Percentiles rank a stretch among this genome's conserved stretches.
Conservation (phyloP, 73 alveolate genomes). For the Uronychia setigera region DNA sequence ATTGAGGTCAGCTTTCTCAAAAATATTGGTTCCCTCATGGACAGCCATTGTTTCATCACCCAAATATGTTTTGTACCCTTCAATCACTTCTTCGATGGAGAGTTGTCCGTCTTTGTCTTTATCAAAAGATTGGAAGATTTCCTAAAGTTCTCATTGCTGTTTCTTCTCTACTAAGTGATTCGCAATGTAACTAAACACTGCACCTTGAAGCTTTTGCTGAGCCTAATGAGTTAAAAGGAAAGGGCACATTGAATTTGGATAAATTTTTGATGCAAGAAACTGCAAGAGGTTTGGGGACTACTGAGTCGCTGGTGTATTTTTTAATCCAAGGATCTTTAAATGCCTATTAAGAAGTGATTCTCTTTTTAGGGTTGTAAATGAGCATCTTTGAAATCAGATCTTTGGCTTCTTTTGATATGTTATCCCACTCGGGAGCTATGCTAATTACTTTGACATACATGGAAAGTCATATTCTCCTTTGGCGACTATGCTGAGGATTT, state of each 20-base stretch:
- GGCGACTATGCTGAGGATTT: background rate
- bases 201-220: background rate
- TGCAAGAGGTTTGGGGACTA: background rate
- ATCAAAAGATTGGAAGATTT: conserved; percentile 76
- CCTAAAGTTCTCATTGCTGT: conserved; percentile 68
- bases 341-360: background rate
- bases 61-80: conserved; percentile 40
- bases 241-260: background rate
- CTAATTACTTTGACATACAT: background rate
- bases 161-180: conserved; percentile 3
- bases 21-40: conserved; percentile 6
- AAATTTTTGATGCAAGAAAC: background rate
- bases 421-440: conserved; percentile 53
- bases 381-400: conserved; percentile 41
- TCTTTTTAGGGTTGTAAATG: background rate
- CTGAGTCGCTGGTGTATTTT: background rate
- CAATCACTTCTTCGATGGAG: conserved; percentile 74
- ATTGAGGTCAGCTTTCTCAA: conserved; percentile 59
- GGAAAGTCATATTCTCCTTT: conserved; percentile 17
- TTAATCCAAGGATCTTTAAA: background rate
- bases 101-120: conserved; percentile 84
- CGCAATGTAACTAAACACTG: background rate
- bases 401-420: conserved; percentile 41
- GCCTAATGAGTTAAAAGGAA: background rate
- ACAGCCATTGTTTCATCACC: background rate